Evolutionary conservation across 768 basidiomycete species (phyloP), one percentile per base, ranked within the genome.

Genomic region (Melanogaster broomeanus): DNA sequence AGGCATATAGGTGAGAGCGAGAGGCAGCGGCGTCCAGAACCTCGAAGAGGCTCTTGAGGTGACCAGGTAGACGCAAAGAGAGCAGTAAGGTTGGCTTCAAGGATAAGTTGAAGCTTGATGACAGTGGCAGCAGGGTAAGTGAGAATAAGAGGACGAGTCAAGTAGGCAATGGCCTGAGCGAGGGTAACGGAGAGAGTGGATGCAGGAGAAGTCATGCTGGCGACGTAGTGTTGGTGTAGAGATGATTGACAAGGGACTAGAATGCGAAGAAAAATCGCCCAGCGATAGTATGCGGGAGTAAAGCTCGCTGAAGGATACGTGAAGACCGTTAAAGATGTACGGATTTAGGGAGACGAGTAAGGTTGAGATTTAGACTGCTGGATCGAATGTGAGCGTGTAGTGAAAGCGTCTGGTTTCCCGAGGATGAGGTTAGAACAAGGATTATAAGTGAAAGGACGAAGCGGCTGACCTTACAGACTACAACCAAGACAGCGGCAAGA

Each of bases 1-100:
- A 83, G 77, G 60, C 81, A 80, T 55, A 70, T 63, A 11, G 87
- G 87, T 5, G 88, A 85, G 48, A 92, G 77, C 47, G 85, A 78
- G 59, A 90, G 81, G 72, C 84, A 87, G 61, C 89, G 87, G 50
- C 83, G 84, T 44, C 83, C 83, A 18, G 87, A 87, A 45, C 87
- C 83, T 52, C 80, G 78, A 42, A 83, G 74, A 39, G 88, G 88
- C 46, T 88, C 81, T 24, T 75, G 70, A 4, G 81, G 77, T 42
- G 71, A 72, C 89, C 89, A 91, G 10, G 82, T 78, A 38, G 84
- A 70, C 34, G 84, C 81, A 62, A 81, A 90, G 53, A 84, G 78
- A 33, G 86, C 78, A 21, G 77, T 83, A 61, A 91, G 78, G 75
- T 88, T 88, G 38, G 82, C 79, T 72, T 89, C 82, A 56, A 92